These are phyloP conservation scores for Amphibolis antarctica DNA, from an alignment of 106 monocot species.

Conservation along the genomic window DNA sequence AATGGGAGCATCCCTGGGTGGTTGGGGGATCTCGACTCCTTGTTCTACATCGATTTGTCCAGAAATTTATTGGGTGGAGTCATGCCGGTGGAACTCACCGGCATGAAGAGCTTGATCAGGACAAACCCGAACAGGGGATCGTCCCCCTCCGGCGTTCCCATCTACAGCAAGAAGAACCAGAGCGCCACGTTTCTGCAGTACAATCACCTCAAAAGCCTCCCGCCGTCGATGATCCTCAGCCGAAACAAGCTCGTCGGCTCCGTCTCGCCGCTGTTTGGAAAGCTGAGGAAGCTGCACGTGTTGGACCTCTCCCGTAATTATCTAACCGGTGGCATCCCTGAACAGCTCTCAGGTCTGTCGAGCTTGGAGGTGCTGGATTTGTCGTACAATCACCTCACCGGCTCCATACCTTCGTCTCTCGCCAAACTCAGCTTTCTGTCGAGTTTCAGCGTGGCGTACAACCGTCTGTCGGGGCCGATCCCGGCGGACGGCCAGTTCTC, in stretches of 20 bases:
- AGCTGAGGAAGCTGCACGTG: constrained; percentile 4
- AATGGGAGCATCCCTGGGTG: constrained; percentile 44
- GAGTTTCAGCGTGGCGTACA: constrained; percentile 10
- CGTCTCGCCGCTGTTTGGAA: constrained; percentile 5
- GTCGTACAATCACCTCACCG: constrained; percentile 8
- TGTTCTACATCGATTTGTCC: constrained; percentile 88
- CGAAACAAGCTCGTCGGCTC: constrained; percentile 5
- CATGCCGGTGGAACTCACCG: constrained; percentile 41
- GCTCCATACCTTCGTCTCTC: constrained; percentile 11
- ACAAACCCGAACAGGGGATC: constrained; percentile 13
- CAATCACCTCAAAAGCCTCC: constrained; percentile 3
- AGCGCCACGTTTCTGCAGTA: constrained; percentile 2
- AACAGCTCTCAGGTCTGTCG: constrained; percentile 5
- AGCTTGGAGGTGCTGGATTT: constrained; percentile 12
- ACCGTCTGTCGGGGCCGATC: constrained; percentile 4
- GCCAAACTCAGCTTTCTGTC: constrained; percentile 8
- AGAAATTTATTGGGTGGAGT: constrained; percentile 66
- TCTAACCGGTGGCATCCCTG: constrained; percentile 8
- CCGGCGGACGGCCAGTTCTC: constrained; percentile 8
- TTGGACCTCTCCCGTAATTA: constrained; percentile 10
- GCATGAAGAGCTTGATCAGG: constrained; percentile 33
- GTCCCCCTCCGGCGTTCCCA: not conserved
- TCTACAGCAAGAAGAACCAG: not conserved
- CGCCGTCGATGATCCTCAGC: constrained; percentile 6
- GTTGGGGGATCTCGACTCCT: constrained; percentile 44